Evolutionary conservation across 441 rosid species (phyloP), one percentile per base, ranked within the genome.

Genomic region (Arabidopsis lyrata): DNA sequence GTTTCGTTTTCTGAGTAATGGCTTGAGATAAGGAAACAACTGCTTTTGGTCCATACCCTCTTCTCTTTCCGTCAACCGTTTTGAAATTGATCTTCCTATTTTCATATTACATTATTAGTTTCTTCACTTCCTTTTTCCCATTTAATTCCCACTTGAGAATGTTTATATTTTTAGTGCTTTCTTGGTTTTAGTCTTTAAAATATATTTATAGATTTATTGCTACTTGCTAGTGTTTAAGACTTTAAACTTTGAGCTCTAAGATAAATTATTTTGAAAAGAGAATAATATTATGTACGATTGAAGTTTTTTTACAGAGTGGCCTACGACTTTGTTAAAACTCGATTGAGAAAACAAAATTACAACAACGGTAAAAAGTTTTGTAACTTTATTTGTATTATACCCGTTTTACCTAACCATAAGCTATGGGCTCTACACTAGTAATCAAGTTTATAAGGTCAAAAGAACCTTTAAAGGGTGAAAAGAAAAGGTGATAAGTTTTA

Each of bases 21-120:
- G 57, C 52, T 44, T 60, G 20, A 68, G 42, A 68, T 61, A 61
- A 75, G 57, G 74, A 75, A 75, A 54, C 74, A 75, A 54, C 70
- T 75, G 79, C 62, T 45, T 15, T 20, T 62, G 79, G 74, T 75
- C 74, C 74, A 75, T 52, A 34, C 72, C 20, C 20, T 73, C 41
- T 66, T 74, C 52, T 47, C 52, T 55, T 55, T 53, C 42, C 42
- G 53, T 71, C 68, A 12, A 60, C 67, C 63, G 50, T 15, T 61
- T 62, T 47, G 54, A 24, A 50, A 32, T 61, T 10, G 42, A 16
- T 41, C 18, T 34, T 62, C 47, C 16, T 35, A 5, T 22, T 63
- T 58, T 49, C 52, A 32, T n/a, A n/a, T n/a, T n/a, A n/a, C n/a
- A n/a, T n/a, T n/a, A n/a, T n/a, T n/a, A n/a, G n/a, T n/a, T n/a